Evolutionary conservation across 2,329 filamentous ascomycete genomes (phyloP).

Genomic region (Colletotrichum tabaci): DNA sequence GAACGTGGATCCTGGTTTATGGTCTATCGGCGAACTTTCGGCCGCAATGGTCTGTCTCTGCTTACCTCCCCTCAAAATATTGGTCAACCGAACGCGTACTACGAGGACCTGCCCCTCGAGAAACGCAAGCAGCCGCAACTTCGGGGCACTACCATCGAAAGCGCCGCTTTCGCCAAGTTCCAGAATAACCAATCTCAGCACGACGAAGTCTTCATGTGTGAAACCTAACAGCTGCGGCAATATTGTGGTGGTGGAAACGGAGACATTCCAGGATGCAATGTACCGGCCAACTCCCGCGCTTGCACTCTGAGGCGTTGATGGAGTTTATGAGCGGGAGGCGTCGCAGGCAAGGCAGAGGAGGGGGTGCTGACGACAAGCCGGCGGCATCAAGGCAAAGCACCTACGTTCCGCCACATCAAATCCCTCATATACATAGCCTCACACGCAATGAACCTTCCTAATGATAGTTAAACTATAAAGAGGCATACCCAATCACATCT

Average conservation of each 20-base stretch:
- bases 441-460: too few species aligned
- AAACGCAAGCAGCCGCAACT: constrained; percentile 3
- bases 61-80: constrained; percentile 43
- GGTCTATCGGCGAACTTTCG: constrained; percentile 46
- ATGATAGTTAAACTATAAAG: too few species aligned
- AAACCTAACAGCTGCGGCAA: constrained; percentile 9
- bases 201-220: not conserved
- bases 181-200: not conserved
- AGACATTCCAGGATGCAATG: not conserved
- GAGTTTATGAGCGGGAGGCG: too few species aligned
- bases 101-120: not conserved
- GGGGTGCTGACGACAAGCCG: too few species aligned
- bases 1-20: constrained; percentile 46
- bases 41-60: constrained; percentile 45
- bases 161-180: not conserved
- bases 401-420: too few species aligned
- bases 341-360: too few species aligned
- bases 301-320: not conserved
- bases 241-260: not conserved
- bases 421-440: too few species aligned
- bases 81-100: constrained; percentile 14
- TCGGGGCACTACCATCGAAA: not conserved
- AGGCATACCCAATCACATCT: too few species aligned
- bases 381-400: too few species aligned
- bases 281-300: constrained; percentile 9